Evolutionary conservation across 306 rosid genomes (phyloP), one percentile per base, ranked within the genome.

Genomic region (Cercis canadensis): DNA sequence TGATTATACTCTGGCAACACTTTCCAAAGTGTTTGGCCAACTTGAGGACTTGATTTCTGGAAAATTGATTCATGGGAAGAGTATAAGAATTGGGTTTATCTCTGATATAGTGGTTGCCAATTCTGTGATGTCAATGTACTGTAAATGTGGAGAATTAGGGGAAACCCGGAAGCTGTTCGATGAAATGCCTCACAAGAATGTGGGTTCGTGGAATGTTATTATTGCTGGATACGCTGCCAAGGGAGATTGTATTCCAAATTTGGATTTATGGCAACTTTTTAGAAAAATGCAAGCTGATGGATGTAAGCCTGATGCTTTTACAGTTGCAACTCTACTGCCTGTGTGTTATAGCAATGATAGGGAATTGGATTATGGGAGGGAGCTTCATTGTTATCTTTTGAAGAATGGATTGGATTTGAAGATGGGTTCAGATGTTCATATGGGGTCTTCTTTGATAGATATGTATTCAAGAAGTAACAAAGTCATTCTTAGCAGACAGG

Each of bases 401-500:
- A 88, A 84, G 86, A 80, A 82, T 61, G 83, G 59, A 10, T 46
- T 78, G 67, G 87, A 86, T 56, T 78, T 69, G 46, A 39, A 57
- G 57, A 70, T 70, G n/a, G n/a, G 45, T 10, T 82, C 80, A 0
- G 90, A 90, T 76, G 79, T 83, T 79, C 89, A 85, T 78, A 15
- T 88, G 0, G 92, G 98, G 21, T 90, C 92, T n/a, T 80, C 96
- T 77, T 85, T 88, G 82, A 90, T 90, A 52, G 96, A 92, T 75
- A 86, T 90, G 92, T 90, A 90, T 80, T 85, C 87, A 8, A 88
- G n/a, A n/a, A n/a, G n/a, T n/a, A n/a, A n/a, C n/a, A n/a, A n/a
- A n/a, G 85, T 83, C 74, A 72, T 43, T 71, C 67, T 52, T 3
- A 77, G 89, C 19, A 83, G 91, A 53, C 56, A 78, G 64, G 90